phyloP scores from a whole-genome alignment of 1,284 basidiomycete genomes.

The Ganoderma boninense region DNA sequence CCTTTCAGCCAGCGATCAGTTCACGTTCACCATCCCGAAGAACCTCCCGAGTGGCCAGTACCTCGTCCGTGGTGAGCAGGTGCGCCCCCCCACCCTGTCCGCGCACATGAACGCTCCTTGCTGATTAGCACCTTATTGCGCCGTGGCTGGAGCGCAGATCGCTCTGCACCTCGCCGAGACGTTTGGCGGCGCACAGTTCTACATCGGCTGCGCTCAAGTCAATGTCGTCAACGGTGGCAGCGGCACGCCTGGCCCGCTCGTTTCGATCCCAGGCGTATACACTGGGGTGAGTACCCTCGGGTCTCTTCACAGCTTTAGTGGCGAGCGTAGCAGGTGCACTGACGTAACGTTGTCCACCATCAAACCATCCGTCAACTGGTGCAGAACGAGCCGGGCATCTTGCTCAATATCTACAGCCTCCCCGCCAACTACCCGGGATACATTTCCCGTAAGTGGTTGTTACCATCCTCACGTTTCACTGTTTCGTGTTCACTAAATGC shows the following conservation, averaged over 20 bases:
- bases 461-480: neutral
- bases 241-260: slow-evolving; percentile 49
- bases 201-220: slow-evolving; percentile 48
- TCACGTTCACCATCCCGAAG: slow-evolving; percentile 50
- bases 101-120: neutral
- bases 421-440: slow-evolving; percentile 28
- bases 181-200: slow-evolving; percentile 47
- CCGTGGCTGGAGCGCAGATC: slow-evolving; percentile 38
- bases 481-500: neutral
- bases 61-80: slow-evolving; percentile 41
- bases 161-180: slow-evolving; percentile 46
- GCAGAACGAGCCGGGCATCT: slow-evolving; percentile 34
- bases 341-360: neutral
- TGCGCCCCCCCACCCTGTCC: slow-evolving; percentile 15
- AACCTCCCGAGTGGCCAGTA: slow-evolving; percentile 42
- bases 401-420: slow-evolving; percentile 34
- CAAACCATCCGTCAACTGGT: neutral
- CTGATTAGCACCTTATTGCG: neutral
- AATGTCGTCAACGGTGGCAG: slow-evolving; percentile 50
- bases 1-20: slow-evolving; percentile 42
- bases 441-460: slow-evolving; percentile 28
- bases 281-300: slow-evolving; percentile 38
- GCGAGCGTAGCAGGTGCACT: neutral
- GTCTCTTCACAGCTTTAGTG: neutral
- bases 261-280: slow-evolving; percentile 53